A percentile compares a stretch with the other conserved stretches of the same genome.
Evolutionary conservation across 441 rosid species (phyloP).

Genomic region (Euphorbia schlechtendalii): DNA sequence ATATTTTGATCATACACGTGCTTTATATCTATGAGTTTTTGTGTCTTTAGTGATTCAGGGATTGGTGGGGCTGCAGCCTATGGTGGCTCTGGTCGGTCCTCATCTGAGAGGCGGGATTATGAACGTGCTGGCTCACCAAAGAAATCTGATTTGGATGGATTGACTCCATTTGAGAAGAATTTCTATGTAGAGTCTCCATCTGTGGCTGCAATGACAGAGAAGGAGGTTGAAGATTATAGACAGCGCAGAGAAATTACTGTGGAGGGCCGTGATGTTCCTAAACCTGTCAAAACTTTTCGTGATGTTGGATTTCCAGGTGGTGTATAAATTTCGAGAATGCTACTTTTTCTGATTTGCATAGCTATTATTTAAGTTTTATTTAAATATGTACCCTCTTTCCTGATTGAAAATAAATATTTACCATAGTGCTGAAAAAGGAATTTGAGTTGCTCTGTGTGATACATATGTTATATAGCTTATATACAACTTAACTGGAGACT

Average conservation of each 20-base stretch:
- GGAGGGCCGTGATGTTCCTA: conserved; percentile 86
- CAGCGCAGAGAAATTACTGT: conserved; percentile 67
- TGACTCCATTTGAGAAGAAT: conserved; percentile 88
- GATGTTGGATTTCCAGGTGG: conserved; percentile 93
- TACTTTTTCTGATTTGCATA: not conserved
- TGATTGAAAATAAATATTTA: not conserved
- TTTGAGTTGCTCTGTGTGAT: not conserved
- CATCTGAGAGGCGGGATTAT: conserved; percentile 51
- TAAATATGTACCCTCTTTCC: not conserved
- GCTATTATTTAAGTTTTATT: not conserved
- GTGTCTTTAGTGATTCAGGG: conserved; percentile 67
- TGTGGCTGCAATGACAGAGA: conserved; percentile 74
- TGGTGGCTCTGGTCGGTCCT: conserved; percentile 43
- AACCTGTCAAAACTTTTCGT: conserved; percentile 65
- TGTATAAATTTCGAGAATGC: not conserved
- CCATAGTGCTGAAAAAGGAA: not conserved
- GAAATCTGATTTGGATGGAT: conserved; percentile 80
- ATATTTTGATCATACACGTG: conserved; percentile 12
- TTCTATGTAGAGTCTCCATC: conserved; percentile 67
- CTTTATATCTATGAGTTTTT: conserved; percentile 26
- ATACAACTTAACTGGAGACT: not conserved
- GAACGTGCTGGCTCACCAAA: conserved; percentile 44
- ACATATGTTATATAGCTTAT: not conserved
- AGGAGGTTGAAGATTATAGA: conserved; percentile 75
- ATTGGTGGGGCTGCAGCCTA: conserved; percentile 74